Evolutionary conservation across 352 stramenopile genomes (phyloP).

Genomic region (Phytophthora agathidicida): DNA sequence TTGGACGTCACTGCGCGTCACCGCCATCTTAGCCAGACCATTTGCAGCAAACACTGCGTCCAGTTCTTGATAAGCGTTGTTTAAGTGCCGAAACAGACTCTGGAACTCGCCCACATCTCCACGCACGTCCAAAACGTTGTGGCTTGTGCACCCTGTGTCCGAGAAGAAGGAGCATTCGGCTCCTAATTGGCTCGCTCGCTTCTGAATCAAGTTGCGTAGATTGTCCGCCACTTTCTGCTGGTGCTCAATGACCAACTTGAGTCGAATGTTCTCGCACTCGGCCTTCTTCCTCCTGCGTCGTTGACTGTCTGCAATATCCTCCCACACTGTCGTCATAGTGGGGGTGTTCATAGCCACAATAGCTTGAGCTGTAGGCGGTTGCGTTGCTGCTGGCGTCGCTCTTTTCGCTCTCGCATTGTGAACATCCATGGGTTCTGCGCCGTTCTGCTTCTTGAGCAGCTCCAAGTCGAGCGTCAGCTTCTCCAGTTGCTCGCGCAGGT

Average conservation of each 20-base stretch:
- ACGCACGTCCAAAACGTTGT: slow-evolving; percentile 11
- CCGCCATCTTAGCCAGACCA: slow-evolving; percentile 28
- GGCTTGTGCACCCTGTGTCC: slow-evolving; percentile 7
- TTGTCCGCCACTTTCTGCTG: slow-evolving; percentile 26
- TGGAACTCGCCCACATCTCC: slow-evolving; percentile 32
- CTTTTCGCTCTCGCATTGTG: not conserved
- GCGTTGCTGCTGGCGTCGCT: not conserved
- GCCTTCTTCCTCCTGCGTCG: slow-evolving; percentile 31
- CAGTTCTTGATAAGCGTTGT: slow-evolving; percentile 32
- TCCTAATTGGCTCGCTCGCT: slow-evolving; percentile 22
- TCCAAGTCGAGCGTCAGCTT: slow-evolving; percentile 39
- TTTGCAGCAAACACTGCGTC: slow-evolving; percentile 32
- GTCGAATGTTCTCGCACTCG: slow-evolving; percentile 45
- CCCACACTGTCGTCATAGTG: slow-evolving; percentile 25
- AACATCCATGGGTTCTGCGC: too few relatives aligned
- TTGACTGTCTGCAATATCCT: slow-evolving; percentile 36
- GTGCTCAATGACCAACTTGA: slow-evolving; percentile 46
- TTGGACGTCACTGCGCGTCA: slow-evolving; percentile 32
- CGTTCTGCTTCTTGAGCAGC: slow-evolving; percentile 20
- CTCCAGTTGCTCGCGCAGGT: slow-evolving; percentile 38
- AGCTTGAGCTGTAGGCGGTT: not conserved
- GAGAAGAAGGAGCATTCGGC: slow-evolving; percentile 27
- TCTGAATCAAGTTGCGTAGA: slow-evolving; percentile 19
- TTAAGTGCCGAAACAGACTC: slow-evolving; percentile 26
- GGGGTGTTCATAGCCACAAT: slow-evolving; percentile 10